These are phyloP conservation scores for Saccharomycopsis vini DNA, from an alignment of 805 yeast species.

Conservation along the genomic window DNA sequence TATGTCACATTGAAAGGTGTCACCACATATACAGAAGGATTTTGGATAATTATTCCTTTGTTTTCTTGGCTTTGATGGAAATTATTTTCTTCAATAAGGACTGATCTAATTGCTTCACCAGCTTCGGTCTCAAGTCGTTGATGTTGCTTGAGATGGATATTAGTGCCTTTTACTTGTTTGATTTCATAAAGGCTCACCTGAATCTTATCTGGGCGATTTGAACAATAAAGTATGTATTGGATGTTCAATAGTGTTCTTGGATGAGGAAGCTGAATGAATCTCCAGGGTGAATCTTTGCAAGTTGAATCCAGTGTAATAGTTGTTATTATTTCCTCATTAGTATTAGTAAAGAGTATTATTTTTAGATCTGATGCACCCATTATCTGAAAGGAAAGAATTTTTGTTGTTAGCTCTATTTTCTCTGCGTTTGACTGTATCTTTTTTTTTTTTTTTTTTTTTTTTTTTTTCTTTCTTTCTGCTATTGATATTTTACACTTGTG, in stretches of 20 bases:
- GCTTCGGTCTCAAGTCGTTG: constrained; percentile 2
- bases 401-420: too few species aligned
- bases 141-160: constrained; percentile 6
- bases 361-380: background rate
- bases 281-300: background rate
- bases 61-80: background rate
- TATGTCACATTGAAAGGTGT: constrained; percentile 10
- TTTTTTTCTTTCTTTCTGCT: too few species aligned
- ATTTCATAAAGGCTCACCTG: constrained; percentile 3
- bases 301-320: background rate
- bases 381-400: too few species aligned
- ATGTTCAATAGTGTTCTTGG: background rate
- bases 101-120: constrained; percentile 6
- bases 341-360: too few species aligned
- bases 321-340: background rate
- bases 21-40: constrained; percentile 12
- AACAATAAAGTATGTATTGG: background rate
- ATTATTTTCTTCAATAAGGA: constrained; percentile 2
- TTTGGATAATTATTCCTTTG: constrained; percentile 6
- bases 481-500: too few species aligned
- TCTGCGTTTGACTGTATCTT: too few species aligned
- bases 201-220: background rate
- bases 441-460: too few species aligned
- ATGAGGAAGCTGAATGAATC: constrained; percentile 1
- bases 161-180: constrained; percentile 5